A percentile compares a stretch with the other conserved stretches of the same genome.
Evolutionary conservation across 192 early-diverging fungal species (phyloP).

Genomic region (Chytriomyces sp.): DNA sequence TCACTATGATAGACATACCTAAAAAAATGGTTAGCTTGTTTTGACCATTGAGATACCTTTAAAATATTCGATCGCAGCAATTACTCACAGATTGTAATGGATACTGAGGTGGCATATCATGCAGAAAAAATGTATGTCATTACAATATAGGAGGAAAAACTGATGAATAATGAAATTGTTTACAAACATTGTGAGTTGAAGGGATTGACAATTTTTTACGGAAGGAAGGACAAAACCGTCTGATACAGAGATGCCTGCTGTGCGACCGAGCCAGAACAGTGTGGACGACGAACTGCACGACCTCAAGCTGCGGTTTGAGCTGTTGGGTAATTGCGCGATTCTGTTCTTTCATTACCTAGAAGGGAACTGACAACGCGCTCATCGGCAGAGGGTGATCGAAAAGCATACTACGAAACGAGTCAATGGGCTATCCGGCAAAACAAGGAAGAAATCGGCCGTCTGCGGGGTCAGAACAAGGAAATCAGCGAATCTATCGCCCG

Average conservation of each 20-base stretch:
- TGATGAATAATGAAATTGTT: too few species aligned
- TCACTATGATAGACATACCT: too few species aligned
- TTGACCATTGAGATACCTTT: too few species aligned
- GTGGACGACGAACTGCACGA: conserved; percentile 67
- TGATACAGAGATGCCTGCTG: conserved; percentile 22
- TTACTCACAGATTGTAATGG: too few species aligned
- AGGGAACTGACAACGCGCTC: background rate
- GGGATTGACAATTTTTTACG: background rate
- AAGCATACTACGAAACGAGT: conserved; percentile 66
- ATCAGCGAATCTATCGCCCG: conserved; percentile 56
- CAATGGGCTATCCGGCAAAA: conserved; percentile 66
- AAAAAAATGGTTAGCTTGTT: too few species aligned
- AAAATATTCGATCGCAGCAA: too few species aligned
- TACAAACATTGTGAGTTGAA: too few species aligned
- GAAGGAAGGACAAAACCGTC: background rate
- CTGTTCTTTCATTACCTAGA: background rate
- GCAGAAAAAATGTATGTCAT: too few species aligned
- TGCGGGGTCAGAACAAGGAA: conserved; percentile 57
- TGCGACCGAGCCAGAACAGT: conserved; percentile 37
- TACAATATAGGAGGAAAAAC: too few species aligned
- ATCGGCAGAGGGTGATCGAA: conserved; percentile 60
- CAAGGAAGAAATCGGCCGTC: conserved; percentile 59
- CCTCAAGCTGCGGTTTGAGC: conserved; percentile 64
- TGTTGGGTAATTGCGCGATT: conserved; percentile 46
- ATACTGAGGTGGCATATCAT: too few species aligned